These are phyloP conservation scores for Gossypium turneri DNA, from an alignment of 345 rosid species.

Conservation along the genomic window DNA sequence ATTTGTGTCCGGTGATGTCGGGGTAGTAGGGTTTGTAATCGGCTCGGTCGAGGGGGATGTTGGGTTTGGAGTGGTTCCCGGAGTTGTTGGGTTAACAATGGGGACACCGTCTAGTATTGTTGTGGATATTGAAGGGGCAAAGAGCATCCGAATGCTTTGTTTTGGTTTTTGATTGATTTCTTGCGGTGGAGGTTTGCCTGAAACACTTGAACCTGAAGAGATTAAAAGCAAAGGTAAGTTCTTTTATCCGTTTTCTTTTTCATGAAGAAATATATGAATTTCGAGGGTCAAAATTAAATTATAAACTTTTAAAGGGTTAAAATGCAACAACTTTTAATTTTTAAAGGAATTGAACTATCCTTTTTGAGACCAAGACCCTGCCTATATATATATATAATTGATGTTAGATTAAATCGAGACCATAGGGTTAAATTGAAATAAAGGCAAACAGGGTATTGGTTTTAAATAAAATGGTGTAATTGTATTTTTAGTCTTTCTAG, in stretches of 20 bases:
- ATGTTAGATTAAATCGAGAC: no score
- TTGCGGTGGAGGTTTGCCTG: constrained; percentile 30
- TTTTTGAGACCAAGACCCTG: no score
- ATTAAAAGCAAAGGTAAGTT: constrained; percentile 20
- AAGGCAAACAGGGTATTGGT: no score
- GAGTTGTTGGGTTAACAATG: constrained; percentile 64
- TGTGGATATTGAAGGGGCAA: constrained; percentile 26
- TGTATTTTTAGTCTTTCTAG: no score
- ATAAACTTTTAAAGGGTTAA: not conserved
- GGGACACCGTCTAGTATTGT: constrained; percentile 48
- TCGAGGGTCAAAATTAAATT: no score
- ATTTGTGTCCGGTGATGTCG: not conserved
- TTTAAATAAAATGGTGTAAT: no score
- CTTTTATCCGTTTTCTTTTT: constrained; percentile 4
- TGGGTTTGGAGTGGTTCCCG: constrained; percentile 47
- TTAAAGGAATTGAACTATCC: not conserved
- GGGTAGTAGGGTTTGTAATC: constrained; percentile 2
- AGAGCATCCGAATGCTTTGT: constrained; percentile 19
- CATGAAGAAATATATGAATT: not conserved
- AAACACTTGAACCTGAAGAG: constrained; percentile 47
- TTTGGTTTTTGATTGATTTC: constrained; percentile 23
- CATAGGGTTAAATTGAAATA: no score
- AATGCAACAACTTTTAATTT: no score
- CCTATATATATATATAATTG: no score
- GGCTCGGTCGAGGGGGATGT: constrained; percentile 29